Conservation (phyloP, 345 rosid genomes). For the Hypericum perforatum region DNA sequence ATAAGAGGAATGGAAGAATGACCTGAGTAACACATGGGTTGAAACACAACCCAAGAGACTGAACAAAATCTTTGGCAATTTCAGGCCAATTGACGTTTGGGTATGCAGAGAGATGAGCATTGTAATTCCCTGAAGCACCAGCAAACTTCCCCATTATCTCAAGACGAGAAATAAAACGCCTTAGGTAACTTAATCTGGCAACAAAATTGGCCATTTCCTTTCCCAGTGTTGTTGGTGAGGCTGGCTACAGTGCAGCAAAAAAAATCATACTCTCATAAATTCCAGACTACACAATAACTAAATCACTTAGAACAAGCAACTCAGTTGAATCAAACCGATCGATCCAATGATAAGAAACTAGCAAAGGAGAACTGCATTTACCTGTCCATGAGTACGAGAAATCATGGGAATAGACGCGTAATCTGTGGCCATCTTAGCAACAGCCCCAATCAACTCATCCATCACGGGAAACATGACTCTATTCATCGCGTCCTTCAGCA, state of each 20-base stretch:
- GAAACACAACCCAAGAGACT: constrained; percentile 71
- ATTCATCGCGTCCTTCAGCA: constrained; percentile 67
- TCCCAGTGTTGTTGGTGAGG: constrained; percentile 88
- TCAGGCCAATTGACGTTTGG: constrained; percentile 63
- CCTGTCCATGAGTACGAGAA: constrained; percentile 98
- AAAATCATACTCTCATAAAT: constrained; percentile 1
- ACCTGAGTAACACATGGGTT: constrained; percentile 95
- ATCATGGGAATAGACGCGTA: constrained; percentile 75
- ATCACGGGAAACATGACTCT: constrained; percentile 56
- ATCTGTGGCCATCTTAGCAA: constrained; percentile 50
- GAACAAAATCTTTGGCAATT: constrained; percentile 70
- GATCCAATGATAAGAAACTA: neutral
- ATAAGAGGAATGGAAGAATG: neutral
- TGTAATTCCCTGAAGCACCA: constrained; percentile 95
- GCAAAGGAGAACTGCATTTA: constrained; percentile 15
- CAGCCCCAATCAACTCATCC: constrained; percentile 58
- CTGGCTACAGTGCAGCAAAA: constrained; percentile 47
- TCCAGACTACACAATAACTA: neutral
- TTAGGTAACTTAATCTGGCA: constrained; percentile 70
- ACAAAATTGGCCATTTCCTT: constrained; percentile 96
- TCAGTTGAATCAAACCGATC: constrained; percentile 3
- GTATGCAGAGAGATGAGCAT: constrained; percentile 87
- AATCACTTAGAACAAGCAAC: constrained; percentile 5
- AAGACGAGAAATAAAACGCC: constrained; percentile 55
- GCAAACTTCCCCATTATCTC: constrained; percentile 87